Conservation (phyloP, 352 stramenopile species). For the Phytophthora parvispora region DNA sequence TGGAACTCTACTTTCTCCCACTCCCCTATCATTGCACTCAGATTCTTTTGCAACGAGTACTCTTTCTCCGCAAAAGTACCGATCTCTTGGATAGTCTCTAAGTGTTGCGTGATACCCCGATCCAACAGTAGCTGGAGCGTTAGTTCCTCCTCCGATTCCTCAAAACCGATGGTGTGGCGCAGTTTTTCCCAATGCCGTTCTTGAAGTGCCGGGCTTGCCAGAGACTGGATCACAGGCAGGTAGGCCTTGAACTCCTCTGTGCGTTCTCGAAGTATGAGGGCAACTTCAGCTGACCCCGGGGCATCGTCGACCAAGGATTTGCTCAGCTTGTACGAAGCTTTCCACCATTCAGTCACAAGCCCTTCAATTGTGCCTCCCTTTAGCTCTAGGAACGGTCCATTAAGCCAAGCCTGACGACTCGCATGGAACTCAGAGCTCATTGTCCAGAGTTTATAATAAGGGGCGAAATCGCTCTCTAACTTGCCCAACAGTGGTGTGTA, state of each 20-base stretch:
- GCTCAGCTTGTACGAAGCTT: conserved; percentile 93
- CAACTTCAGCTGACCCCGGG: conserved; percentile 90
- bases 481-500: conserved; percentile 87
- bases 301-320: conserved; percentile 92
- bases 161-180: conserved; percentile 91
- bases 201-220: conserved; percentile 94
- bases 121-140: conserved; percentile 86
- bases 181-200: conserved; percentile 94
- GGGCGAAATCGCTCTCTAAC: conserved; percentile 88
- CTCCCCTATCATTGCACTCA: conserved; percentile 96
- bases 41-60: conserved; percentile 94
- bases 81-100: conserved; percentile 93
- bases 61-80: conserved; percentile 96
- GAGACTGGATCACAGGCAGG: conserved; percentile 93
- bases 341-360: conserved; percentile 95
- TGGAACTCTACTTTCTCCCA: conserved; percentile 96
- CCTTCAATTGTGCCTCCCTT: conserved; percentile 91
- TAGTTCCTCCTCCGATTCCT: conserved; percentile 88
- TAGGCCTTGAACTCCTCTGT: conserved; percentile 95
- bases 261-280: conserved; percentile 88
- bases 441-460: conserved; percentile 96
- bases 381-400: conserved; percentile 93
- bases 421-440: conserved; percentile 96
- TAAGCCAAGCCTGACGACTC: conserved; percentile 93
- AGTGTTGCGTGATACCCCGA: conserved; percentile 85